Conservation (phyloP, 371 early-diverging fungal species). For the Rhizopus arrhizus region DNA sequence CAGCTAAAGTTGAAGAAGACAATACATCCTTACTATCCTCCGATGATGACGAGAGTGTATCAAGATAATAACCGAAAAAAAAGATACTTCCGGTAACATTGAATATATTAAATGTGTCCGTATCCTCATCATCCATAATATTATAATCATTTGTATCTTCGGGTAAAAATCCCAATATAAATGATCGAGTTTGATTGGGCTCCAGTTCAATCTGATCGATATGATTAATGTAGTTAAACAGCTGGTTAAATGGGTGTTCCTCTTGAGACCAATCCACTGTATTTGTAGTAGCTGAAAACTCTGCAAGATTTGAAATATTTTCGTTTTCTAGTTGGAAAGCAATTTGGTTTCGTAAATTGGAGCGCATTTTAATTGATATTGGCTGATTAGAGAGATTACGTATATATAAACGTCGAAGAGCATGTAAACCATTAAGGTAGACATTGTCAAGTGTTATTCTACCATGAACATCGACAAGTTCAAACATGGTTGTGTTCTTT, state of each 20-base stretch:
- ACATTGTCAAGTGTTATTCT: conserved; percentile 71
- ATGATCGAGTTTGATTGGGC: conserved; percentile 60
- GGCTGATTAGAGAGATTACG: conserved; percentile 64
- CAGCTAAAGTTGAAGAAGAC: conserved; percentile 47
- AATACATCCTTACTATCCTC: conserved; percentile 26
- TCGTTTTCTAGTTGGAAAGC: conserved; percentile 89
- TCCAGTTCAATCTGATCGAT: conserved; percentile 74
- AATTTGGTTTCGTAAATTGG: conserved; percentile 80
- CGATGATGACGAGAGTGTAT: not conserved
- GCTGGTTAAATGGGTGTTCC: conserved; percentile 79
- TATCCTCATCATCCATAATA: conserved; percentile 20
- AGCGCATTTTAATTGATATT: conserved; percentile 76
- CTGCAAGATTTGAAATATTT: conserved; percentile 56
- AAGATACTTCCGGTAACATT: conserved; percentile 85
- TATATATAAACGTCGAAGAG: conserved; percentile 73
- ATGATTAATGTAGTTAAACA: conserved; percentile 88
- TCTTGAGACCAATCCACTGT: conserved; percentile 60
- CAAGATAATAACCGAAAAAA: conserved; percentile 74
- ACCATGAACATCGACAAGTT: conserved; percentile 57
- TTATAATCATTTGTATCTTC: conserved; percentile 29
- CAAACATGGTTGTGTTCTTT: conserved; percentile 46
- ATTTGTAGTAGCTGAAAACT: conserved; percentile 52
- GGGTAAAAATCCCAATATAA: conserved; percentile 83
- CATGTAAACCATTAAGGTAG: conserved; percentile 83
- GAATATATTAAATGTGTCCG: conserved; percentile 57